Evolutionary conservation across 768 basidiomycete genomes (phyloP), one percentile per base, ranked within the genome.

Genomic region (Rhodotorula paludigena): DNA sequence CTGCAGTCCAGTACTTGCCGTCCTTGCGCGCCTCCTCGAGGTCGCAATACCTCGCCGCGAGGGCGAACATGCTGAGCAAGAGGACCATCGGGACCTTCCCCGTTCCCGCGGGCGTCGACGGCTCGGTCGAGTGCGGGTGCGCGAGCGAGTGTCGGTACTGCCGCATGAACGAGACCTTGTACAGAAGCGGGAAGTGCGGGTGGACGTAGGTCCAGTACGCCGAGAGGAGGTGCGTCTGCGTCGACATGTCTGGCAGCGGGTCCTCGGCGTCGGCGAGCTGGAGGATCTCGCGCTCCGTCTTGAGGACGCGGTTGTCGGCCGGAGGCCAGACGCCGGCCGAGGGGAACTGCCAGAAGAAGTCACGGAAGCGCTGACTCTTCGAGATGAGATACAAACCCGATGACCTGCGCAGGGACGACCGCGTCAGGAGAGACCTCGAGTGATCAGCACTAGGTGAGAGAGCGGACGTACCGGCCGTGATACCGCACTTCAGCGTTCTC

Each of bases 261-360:
- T 88, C 71, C 33, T 61, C 66, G 21, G 60, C 64, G 44, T 70
- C 69, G 78, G 28, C 81, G 72, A 61, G 77, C 39, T 74, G 39
- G 16, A 73, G 68, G 57, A 63, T 70, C 53, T 63, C 61, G 25
- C 66, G 58, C 53, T 78, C 76, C 6, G 74, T 73, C 53, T 73
- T 74, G 25, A 60, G 52, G 25, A 66, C 53, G 33, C 65, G 56
- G 16, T 39, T 55, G 10, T 75, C 72, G 5, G 70, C 87, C 84
- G 85, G 85, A 0, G 91, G 91, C 91, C 91, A 93, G 33, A 92
- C 88, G n/a, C 90, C 83, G 5, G 90, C 87, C 72, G 86, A 86
- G 0, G 91, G 90, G 78, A 93, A 92, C 36, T 86, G 63, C 72
- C 75, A 76, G 64, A 75, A 76, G 56, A 75, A 74, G 39, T 75